phyloP scores from a whole-genome alignment of 306 rosid species.

The Gastrolobium bilobum region DNA sequence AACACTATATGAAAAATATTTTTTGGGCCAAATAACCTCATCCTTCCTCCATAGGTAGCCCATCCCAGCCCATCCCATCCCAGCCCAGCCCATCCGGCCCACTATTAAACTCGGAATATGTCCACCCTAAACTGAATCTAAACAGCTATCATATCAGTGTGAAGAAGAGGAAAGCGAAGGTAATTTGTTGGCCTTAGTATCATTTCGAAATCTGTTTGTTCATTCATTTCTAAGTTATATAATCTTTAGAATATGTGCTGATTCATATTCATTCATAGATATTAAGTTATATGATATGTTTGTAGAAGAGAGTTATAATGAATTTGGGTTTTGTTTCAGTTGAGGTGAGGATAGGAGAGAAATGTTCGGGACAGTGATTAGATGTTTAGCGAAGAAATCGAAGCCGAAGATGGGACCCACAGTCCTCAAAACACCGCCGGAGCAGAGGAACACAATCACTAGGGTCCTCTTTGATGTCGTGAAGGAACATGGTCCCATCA shows the following conservation, averaged over 20 bases:
- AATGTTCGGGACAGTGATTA: slow-evolving; percentile 74
- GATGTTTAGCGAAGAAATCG: slow-evolving; percentile 70
- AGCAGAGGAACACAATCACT: slow-evolving; percentile 82
- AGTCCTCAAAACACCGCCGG: slow-evolving; percentile 75
- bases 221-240: neutral
- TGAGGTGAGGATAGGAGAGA: neutral
- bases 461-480: slow-evolving; percentile 76
- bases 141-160: neutral
- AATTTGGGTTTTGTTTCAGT: slow-evolving; percentile 22
- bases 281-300: neutral
- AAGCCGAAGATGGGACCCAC: slow-evolving; percentile 81
- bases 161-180: neutral
- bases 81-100: neutral
- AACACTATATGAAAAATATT: too few relatives aligned
- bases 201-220: neutral
- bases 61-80: too few relatives aligned
- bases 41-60: too few relatives aligned
- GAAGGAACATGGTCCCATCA: slow-evolving; percentile 91
- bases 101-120: neutral
- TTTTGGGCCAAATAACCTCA: too few relatives aligned
- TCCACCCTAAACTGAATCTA: neutral
- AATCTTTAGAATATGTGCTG: neutral
- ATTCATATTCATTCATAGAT: neutral
- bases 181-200: neutral
- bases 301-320: neutral